Evolutionary conservation across 768 basidiomycete genomes (phyloP), one percentile per base, ranked within the genome.

Genomic region (Suillus occidentalis): DNA sequence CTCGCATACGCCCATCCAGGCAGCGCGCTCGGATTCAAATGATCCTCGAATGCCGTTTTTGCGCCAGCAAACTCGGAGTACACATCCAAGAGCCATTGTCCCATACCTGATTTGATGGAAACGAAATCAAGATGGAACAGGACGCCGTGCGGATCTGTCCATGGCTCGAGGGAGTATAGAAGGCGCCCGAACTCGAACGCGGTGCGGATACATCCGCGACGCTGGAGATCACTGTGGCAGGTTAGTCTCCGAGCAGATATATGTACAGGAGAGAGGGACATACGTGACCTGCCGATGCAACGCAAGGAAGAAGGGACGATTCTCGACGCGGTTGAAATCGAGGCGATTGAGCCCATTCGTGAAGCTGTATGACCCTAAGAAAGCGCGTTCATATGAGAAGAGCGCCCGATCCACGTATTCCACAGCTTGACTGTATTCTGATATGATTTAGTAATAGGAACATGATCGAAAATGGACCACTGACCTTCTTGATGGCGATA

Each of bases 341-440:
- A 99, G 84, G 13, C 96, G 85, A 66, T 91, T 91, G 2, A 83
- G 77, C 9, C 96, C 97, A 42, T 79, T 87, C 2, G 93, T 88
- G 76, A 97, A 89, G 68, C 85, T 93, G 81, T 96, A 97, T 0
- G 90, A 81, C 3, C 95, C 93, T 18, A 94, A 84, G 69, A 98
- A 92, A 13, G 92, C 88, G 14, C 95, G 87, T 71, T 98, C 96
- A 66, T 96, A 97, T 0, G 95, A 89, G 78, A 96, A 98, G 18
- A 99, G 75, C 0, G 96, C 92, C n/a, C 95, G 86, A 63, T 94
- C 91, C n/a, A 95, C 87, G 70, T 87, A 94, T 66, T 97, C 95
- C 4, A 92, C 87, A 0, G 94, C 93, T 61, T 89, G 86, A 43
- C 89, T 83, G 70, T 95, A 87, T 72, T 97, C 95, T 94, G 62